Percentiles rank a stretch among this genome's conserved stretches.
Evolutionary conservation across 768 basidiomycete genomes (phyloP).

Genomic region (Asterophora parasitica): DNA sequence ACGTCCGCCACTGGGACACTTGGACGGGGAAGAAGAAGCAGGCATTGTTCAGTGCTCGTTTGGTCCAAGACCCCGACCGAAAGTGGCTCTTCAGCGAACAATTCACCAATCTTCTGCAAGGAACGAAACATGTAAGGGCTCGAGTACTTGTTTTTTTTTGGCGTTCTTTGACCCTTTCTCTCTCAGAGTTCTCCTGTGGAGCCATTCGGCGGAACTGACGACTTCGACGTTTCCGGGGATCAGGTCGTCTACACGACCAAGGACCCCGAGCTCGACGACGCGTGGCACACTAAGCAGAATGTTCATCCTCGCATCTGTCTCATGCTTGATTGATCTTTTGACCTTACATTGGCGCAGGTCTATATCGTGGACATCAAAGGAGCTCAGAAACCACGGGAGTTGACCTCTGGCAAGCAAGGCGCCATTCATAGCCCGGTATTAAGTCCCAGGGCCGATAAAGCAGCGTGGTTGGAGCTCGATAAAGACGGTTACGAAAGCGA

Average conservation of each 20-base stretch:
- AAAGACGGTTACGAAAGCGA: conserved; percentile 90
- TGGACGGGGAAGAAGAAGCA: conserved; percentile 72
- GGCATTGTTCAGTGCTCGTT: conserved; percentile 65
- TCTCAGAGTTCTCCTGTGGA: conserved; percentile 71
- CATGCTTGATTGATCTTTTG: neutral
- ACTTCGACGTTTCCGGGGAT: conserved; percentile 68
- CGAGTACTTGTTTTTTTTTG: neutral
- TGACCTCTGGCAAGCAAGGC: conserved; percentile 84
- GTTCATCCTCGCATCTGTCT: conserved; percentile 29
- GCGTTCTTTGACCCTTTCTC: neutral
- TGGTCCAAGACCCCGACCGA: conserved; percentile 42
- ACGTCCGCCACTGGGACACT: conserved; percentile 73
- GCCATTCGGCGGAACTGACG: conserved; percentile 80
- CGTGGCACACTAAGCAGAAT: conserved; percentile 88
- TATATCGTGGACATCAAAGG: conserved; percentile 63
- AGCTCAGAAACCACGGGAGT: conserved; percentile 46
- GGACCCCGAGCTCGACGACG: conserved; percentile 69
- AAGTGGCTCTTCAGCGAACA: conserved; percentile 51
- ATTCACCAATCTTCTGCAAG: conserved; percentile 58
- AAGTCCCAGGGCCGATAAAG: conserved; percentile 59
- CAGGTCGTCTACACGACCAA: conserved; percentile 84
- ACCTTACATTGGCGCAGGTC: conserved; percentile 36
- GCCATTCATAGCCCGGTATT: conserved; percentile 75
- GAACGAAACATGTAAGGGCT: conserved; percentile 61
- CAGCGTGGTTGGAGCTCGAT: conserved; percentile 85